These are phyloP conservation scores for Selenicereus undatus DNA, from an alignment of 148 eudicot genomes.

Conservation along the genomic window DNA sequence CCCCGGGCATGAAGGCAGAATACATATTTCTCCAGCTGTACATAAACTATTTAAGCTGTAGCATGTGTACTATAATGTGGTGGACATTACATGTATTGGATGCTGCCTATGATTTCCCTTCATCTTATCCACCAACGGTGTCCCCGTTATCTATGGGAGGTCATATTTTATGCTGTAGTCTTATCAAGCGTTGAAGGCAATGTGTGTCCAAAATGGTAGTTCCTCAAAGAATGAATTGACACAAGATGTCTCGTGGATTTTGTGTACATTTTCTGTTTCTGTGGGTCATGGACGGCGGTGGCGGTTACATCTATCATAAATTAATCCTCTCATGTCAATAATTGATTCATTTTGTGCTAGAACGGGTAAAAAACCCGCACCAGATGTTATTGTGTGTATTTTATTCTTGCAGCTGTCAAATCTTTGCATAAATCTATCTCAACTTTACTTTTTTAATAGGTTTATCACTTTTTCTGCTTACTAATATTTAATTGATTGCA, in stretches of 20 bases:
- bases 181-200: too few relatives aligned
- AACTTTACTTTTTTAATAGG: neutral
- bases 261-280: neutral
- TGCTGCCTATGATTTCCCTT: neutral
- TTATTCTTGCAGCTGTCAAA: neutral
- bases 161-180: neutral
- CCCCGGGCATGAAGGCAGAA: neutral
- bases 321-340: neutral
- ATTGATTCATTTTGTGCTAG: neutral
- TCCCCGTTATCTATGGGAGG: neutral
- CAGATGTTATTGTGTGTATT: neutral
- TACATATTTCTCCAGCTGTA: neutral
- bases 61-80: neutral
- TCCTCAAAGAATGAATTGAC: neutral
- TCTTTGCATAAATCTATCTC: neutral
- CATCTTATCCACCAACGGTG: neutral
- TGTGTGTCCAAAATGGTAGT: neutral
- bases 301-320: neutral
- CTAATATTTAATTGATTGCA: slow-evolving; percentile 14
- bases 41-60: neutral
- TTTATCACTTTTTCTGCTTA: neutral
- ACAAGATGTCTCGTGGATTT: neutral
- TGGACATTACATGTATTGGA: neutral
- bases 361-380: neutral
- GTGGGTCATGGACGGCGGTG: slow-evolving; percentile 3